A percentile compares a stretch with the other conserved stretches of the same genome.
Conservation (phyloP, 371 early-diverging fungal genomes). For the Phascolomyces articulosus region DNA sequence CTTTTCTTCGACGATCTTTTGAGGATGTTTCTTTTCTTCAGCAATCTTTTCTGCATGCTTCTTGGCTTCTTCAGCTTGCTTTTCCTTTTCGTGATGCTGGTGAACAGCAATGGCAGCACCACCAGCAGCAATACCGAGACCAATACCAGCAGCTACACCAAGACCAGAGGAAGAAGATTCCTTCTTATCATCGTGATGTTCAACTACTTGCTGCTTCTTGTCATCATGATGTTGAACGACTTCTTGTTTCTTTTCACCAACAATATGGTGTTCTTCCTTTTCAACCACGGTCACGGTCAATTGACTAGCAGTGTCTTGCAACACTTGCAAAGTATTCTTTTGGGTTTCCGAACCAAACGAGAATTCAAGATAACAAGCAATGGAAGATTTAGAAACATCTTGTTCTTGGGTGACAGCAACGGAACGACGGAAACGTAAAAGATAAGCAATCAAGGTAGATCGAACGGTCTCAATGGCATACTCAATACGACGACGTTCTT, state of each 20-base stretch:
- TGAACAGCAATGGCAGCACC: slow-evolving; percentile 10
- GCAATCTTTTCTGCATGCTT: neutral
- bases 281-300: neutral
- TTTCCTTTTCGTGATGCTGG: slow-evolving; percentile 16
- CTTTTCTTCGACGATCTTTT: neutral
- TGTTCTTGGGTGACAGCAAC: slow-evolving; percentile 14
- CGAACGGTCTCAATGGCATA: slow-evolving; percentile 26
- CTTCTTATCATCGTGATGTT: neutral
- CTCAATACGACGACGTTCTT: slow-evolving; percentile 29
- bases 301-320: slow-evolving; percentile 14
- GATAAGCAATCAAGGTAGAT: slow-evolving; percentile 19
- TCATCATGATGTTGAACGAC: neutral
- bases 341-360: slow-evolving; percentile 26
- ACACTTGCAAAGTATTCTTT: slow-evolving; percentile 7
- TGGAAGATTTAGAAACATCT: slow-evolving; percentile 9
- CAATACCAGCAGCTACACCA: slow-evolving; percentile 16
- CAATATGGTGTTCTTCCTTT: neutral
- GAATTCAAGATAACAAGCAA: slow-evolving; percentile 6
- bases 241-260: neutral
- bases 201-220: neutral
- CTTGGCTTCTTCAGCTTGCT: too few relatives aligned
- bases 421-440: slow-evolving; percentile 12
- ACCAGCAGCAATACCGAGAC: slow-evolving; percentile 10
- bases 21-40: neutral
- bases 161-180: slow-evolving; percentile 4